Conservation (phyloP, 768 basidiomycete species). For the Pleurotus ostreatus region DNA sequence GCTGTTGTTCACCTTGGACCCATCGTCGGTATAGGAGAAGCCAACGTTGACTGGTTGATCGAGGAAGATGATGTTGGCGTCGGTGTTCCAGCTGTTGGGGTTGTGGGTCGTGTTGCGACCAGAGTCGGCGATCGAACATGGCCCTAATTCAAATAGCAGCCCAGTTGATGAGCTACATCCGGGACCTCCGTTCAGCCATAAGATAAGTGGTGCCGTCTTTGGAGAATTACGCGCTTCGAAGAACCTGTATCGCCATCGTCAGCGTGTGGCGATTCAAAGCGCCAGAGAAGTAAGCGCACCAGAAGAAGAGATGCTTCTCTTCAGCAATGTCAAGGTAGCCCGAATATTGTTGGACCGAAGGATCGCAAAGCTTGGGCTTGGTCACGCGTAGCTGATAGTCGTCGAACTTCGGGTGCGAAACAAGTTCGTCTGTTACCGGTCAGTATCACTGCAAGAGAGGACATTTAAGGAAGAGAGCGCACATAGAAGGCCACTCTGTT, state of each 20-base stretch:
- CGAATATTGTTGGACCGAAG: slow-evolving; percentile 71
- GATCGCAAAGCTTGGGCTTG: slow-evolving; percentile 73
- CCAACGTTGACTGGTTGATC: slow-evolving; percentile 88
- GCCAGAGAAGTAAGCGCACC: slow-evolving; percentile 33
- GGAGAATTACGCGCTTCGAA: slow-evolving; percentile 82
- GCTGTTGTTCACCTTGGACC: slow-evolving; percentile 70
- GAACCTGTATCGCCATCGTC: slow-evolving; percentile 49
- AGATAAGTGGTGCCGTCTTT: slow-evolving; percentile 71
- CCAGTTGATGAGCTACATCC: slow-evolving; percentile 75
- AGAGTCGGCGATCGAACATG: slow-evolving; percentile 68
- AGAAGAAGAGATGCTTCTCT: slow-evolving; percentile 85
- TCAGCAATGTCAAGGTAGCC: slow-evolving; percentile 82
- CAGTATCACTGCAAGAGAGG: neutral
- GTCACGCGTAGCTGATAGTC: slow-evolving; percentile 57
- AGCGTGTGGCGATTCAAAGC: neutral
- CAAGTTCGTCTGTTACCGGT: slow-evolving; percentile 50
- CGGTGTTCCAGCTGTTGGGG: slow-evolving; percentile 79
- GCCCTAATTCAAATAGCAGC: slow-evolving; percentile 89
- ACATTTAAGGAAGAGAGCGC: slow-evolving; percentile 22
- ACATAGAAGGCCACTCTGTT: slow-evolving; percentile 73
- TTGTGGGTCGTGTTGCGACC: slow-evolving; percentile 73
- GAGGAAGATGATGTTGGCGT: slow-evolving; percentile 76
- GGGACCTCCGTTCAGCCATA: slow-evolving; percentile 86
- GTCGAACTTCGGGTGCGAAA: slow-evolving; percentile 48
- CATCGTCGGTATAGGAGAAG: slow-evolving; percentile 79